Base-by-base conservation (phyloP, 352 stramenopile genomes). In the Phytophthora hybrid region DNA sequence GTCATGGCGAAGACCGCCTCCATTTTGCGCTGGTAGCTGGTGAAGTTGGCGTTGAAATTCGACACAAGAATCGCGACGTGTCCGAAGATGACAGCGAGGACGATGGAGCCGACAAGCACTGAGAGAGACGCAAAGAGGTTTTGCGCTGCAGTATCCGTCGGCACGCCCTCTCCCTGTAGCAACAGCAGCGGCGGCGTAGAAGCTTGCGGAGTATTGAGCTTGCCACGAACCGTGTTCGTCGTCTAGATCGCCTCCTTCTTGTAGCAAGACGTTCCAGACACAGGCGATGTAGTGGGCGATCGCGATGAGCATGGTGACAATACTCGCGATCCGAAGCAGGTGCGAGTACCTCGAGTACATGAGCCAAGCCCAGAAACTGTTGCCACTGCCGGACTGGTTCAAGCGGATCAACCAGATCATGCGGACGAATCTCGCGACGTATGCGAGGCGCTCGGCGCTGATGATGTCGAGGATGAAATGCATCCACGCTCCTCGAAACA, bases 1-100 rank as follows among this genome's bases (percentile, higher is more conserved):
- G 90, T 94, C 59, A 82, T 74, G 1, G 82, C 81, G 26, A 90
- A 83, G 0, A 93, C 79, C 23, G 68, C 58, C 54, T 93, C 86
- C 82, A 91, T 88, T 53, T 93, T 93, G 29, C 77, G 82, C 39
- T 89, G 74, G 59, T 92, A 94, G 31, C 67, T 79, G 0, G 81
- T 89, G 9, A 63, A 64, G 23, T 84, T 87, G 16, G 79, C 79
- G 44, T 83, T 87, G 54, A 93, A 90, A 52, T 88, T 91, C 13
- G 81, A 74, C 10, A 94, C 83, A 1, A 89, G 77, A 8, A 93
- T 80, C 1, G 76, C 79, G 9, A 94, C 85, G 60, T 92, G 49
- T 8, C 84, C 85, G 34, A 92, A 93, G 1, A 93, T 67, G 11
- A 92, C 77, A 13, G 84, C 86, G 0, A 94, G 68, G 1, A 87